Percentiles rank a stretch among this genome's conserved stretches.
Conservation (phyloP, 371 early-diverging fungal species). For the Mucor irregularis region DNA sequence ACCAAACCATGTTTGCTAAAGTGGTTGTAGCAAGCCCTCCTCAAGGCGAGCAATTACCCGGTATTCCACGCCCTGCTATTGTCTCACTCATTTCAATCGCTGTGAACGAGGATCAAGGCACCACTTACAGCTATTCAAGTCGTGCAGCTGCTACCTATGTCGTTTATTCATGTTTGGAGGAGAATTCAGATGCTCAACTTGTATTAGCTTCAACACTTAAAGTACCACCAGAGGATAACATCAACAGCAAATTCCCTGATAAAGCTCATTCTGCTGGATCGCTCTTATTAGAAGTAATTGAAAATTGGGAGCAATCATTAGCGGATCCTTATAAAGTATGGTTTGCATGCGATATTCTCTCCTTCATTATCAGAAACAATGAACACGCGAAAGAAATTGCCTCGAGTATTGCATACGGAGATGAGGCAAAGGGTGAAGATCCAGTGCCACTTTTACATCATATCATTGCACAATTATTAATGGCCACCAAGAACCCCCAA, state of each 20-base stretch:
- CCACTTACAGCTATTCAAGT: constrained; percentile 57
- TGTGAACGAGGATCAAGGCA: constrained; percentile 43
- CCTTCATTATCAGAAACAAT: constrained; percentile 76
- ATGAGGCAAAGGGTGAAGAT: constrained; percentile 64
- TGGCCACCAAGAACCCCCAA: constrained; percentile 54
- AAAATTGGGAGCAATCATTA: constrained; percentile 71
- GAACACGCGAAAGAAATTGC: constrained; percentile 75
- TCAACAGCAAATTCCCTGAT: constrained; percentile 22
- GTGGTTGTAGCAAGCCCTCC: constrained; percentile 51
- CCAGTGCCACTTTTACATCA: constrained; percentile 61
- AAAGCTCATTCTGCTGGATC: constrained; percentile 86
- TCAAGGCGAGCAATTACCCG: too few relatives aligned
- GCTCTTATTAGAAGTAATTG: constrained; percentile 72
- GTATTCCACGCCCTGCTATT: constrained; percentile 56
- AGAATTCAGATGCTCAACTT: constrained; percentile 84
- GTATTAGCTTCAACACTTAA: constrained; percentile 84
- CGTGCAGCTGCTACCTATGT: constrained; percentile 78
- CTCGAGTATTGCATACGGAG: constrained; percentile 72
- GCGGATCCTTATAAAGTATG: constrained; percentile 85
- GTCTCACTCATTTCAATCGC: constrained; percentile 66
- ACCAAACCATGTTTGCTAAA: constrained; percentile 73
- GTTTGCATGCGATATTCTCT: constrained; percentile 85
- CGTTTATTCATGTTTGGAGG: constrained; percentile 71
- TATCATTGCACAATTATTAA: constrained; percentile 59
- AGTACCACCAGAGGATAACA: constrained; percentile 72